Conservation (phyloP, 228 moss, liverwort and hornwort species). For the Sphagnum fallax region DNA sequence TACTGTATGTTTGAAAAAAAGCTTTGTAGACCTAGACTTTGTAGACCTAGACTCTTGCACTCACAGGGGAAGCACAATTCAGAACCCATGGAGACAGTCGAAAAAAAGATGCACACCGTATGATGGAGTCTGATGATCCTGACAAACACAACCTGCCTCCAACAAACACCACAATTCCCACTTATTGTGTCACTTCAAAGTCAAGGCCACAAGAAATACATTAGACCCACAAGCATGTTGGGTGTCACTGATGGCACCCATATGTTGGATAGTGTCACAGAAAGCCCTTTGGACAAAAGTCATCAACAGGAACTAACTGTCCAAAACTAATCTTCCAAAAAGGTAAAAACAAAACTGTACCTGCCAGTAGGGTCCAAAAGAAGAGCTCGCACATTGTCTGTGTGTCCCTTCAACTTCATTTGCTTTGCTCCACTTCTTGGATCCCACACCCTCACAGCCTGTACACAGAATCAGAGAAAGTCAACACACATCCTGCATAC, state of each 20-base stretch:
- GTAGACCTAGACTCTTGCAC: background rate
- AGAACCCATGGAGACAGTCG: background rate
- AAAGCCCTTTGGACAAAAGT: too few relatives aligned
- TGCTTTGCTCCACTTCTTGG: conserved; percentile 90
- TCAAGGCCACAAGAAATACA: too few relatives aligned
- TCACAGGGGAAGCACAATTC: background rate
- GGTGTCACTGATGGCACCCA: too few relatives aligned
- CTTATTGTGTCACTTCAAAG: too few relatives aligned
- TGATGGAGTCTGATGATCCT: conserved; percentile 95
- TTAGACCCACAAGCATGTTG: too few relatives aligned
- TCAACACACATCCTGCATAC: too few relatives aligned
- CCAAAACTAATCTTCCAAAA: too few relatives aligned
- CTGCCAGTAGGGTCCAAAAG: conserved; percentile 79
- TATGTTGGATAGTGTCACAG: too few relatives aligned
- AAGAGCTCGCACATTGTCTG: conserved; percentile 92
- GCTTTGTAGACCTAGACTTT: too few relatives aligned
- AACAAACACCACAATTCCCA: background rate
- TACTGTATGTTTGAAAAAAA: too few relatives aligned
- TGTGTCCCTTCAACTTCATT: conserved; percentile 96
- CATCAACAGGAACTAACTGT: too few relatives aligned
- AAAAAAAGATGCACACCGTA: conserved; percentile 40
- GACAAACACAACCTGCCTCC: conserved; percentile 71
- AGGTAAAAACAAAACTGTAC: conserved; percentile 20
- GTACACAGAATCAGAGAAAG: background rate
- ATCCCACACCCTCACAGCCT: conserved; percentile 97